Evolutionary conservation across 441 rosid species (phyloP).

Genomic region (Jatropha multifida): DNA sequence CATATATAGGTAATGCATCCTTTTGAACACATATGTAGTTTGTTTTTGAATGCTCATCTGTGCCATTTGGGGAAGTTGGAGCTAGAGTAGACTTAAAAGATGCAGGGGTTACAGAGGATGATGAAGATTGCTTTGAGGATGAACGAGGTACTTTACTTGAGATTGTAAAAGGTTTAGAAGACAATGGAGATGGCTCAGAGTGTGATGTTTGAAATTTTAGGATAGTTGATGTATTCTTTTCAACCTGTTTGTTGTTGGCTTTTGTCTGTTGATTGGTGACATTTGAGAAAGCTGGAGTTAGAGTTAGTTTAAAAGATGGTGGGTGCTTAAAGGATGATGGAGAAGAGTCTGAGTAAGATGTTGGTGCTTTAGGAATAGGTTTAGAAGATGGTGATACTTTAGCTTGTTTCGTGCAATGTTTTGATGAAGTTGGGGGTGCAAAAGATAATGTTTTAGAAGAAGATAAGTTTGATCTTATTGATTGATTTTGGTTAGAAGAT

Average conservation of each 20-base stretch:
- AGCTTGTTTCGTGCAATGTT: background rate
- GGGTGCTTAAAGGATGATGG: background rate
- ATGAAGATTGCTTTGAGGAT: background rate
- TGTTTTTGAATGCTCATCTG: conserved; percentile 3
- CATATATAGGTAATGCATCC: conserved; percentile 22
- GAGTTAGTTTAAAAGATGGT: conserved; percentile 26
- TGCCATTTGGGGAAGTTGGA: background rate
- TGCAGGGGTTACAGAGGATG: background rate
- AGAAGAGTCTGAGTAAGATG: background rate
- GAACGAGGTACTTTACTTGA: conserved; percentile 9
- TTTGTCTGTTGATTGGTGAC: conserved; percentile 1
- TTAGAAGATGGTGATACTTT: background rate
- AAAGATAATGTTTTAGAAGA: background rate
- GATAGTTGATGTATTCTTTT: conserved; percentile 15
- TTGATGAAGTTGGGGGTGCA: background rate
- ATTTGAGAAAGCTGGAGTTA: conserved; percentile 10
- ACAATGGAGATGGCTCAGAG: background rate
- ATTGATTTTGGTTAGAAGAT: conserved; percentile 1
- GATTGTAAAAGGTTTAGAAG: background rate
- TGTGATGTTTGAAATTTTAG: background rate
- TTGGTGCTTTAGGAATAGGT: background rate
- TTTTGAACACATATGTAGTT: conserved; percentile 12
- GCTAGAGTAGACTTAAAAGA: conserved; percentile 27
- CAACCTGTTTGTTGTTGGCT: background rate
- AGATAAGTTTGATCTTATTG: background rate